phyloP scores from a whole-genome alignment of 768 basidiomycete genomes.

The Amanita pseudoporphyria region DNA sequence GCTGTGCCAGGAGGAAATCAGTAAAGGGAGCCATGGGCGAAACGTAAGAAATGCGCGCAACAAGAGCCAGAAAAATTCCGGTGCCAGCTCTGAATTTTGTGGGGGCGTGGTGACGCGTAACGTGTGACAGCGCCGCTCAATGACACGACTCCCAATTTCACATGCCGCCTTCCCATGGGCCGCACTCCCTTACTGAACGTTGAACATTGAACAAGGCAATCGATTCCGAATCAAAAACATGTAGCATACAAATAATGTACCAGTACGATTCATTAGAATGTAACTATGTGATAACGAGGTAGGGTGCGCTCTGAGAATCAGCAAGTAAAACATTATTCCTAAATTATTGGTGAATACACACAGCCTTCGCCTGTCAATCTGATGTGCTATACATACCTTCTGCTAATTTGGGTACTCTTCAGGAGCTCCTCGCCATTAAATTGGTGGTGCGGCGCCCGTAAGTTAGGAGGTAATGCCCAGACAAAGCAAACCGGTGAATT shows the following conservation, averaged over 20 bases:
- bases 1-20: slow-evolving; percentile 52
- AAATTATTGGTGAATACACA: background rate
- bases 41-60: slow-evolving; percentile 6
- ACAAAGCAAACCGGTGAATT: slow-evolving; percentile 51
- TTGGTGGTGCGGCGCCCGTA: slow-evolving; percentile 30
- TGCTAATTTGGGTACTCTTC: slow-evolving; percentile 30
- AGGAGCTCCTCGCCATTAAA: slow-evolving; percentile 26
- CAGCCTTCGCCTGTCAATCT: background rate
- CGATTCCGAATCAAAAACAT: slow-evolving; percentile 5
- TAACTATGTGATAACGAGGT: slow-evolving; percentile 46
- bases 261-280: background rate
- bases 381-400: slow-evolving; percentile 31
- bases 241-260: background rate
- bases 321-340: slow-evolving; percentile 44
- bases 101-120: background rate
- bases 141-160: slow-evolving; percentile 11
- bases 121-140: slow-evolving; percentile 7
- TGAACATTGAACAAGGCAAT: too few species aligned
- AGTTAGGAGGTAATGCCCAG: slow-evolving; percentile 38
- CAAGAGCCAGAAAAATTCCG: background rate
- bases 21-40: slow-evolving; percentile 62
- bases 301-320: slow-evolving; percentile 41
- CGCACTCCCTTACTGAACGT: too few species aligned
- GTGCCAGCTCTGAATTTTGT: background rate
- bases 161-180: background rate